Conservation (phyloP, 331 rosid species). For the Saraca asoca region DNA sequence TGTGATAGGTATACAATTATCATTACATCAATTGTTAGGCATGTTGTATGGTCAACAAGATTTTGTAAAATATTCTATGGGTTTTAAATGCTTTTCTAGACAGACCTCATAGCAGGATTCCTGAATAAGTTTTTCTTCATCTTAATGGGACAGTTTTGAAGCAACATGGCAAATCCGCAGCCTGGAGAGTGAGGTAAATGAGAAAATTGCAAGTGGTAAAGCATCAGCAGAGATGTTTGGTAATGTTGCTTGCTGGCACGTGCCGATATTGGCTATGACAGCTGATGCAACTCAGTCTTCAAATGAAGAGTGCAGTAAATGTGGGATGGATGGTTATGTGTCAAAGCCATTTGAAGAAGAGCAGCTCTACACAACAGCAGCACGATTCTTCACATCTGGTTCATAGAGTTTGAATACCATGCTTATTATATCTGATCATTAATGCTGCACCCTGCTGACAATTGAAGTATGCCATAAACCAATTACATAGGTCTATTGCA, state of each 20-base stretch:
- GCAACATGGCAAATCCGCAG: conserved; percentile 66
- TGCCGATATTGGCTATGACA: conserved; percentile 93
- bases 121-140: conserved; percentile 21
- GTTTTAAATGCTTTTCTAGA: conserved; percentile 27
- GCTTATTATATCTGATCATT: conserved; percentile 12
- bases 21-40: neutral
- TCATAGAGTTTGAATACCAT: conserved; percentile 33
- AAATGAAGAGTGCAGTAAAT: conserved; percentile 73
- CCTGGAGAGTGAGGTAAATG: conserved; percentile 59
- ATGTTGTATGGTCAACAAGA: neutral
- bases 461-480: conserved; percentile 17
- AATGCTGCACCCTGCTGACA: conserved; percentile 28
- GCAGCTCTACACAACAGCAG: conserved; percentile 68
- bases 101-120: conserved; percentile 18
- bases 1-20: neutral
- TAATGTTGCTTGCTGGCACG: conserved; percentile 67
- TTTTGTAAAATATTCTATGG: neutral
- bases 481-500: conserved; percentile 8
- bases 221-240: conserved; percentile 58
- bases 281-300: conserved; percentile 85
- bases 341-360: conserved; percentile 90
- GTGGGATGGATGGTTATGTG: conserved; percentile 93
- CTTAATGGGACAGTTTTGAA: conserved; percentile 64
- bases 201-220: conserved; percentile 60
- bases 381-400: conserved; percentile 54